Conservation (phyloP, 192 early-diverging fungal species). For the Coemansia sp. region DNA sequence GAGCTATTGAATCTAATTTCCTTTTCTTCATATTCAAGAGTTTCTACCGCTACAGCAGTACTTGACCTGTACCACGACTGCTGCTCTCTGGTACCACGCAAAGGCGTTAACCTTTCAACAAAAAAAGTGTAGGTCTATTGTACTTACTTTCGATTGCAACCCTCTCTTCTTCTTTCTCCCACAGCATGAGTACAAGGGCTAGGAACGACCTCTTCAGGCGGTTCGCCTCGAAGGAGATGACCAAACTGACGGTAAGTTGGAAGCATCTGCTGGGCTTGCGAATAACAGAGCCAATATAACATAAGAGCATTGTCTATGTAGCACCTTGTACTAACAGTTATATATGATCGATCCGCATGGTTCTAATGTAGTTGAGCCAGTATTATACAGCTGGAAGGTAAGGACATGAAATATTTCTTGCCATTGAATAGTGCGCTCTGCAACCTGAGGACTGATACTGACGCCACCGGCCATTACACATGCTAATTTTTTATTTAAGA, state of each 20-base stretch:
- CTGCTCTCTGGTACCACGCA: not conserved
- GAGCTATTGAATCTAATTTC: not conserved
- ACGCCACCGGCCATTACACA: not conserved
- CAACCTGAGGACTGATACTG: not conserved
- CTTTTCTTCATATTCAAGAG: not conserved
- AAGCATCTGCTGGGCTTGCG: not conserved
- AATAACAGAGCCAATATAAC: not conserved
- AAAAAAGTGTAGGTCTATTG: not conserved
- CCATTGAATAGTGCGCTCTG: not conserved
- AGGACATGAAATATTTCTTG: conserved; percentile 1
- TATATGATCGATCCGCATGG: not conserved
- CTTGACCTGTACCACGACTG: not conserved
- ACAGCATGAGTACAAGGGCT: conserved; percentile 16
- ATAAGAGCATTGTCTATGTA: not conserved
- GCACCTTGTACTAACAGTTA: conserved; percentile 1
- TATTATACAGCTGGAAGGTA: conserved; percentile 53
- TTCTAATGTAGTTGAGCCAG: conserved; percentile 46
- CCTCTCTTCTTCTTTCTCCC: not conserved
- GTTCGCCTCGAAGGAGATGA: conserved; percentile 53
- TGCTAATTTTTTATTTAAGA: not conserved
- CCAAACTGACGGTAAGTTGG: conserved; percentile 46
- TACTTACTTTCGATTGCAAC: not conserved
- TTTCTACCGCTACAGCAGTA: not conserved
- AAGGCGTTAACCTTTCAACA: not conserved
- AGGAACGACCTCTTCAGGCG: conserved; percentile 39